Percentiles rank a stretch among this genome's conserved stretches.
Conservation (phyloP, 2,329 filamentous ascomycete genomes). For the Colletotrichum sp. region DNA sequence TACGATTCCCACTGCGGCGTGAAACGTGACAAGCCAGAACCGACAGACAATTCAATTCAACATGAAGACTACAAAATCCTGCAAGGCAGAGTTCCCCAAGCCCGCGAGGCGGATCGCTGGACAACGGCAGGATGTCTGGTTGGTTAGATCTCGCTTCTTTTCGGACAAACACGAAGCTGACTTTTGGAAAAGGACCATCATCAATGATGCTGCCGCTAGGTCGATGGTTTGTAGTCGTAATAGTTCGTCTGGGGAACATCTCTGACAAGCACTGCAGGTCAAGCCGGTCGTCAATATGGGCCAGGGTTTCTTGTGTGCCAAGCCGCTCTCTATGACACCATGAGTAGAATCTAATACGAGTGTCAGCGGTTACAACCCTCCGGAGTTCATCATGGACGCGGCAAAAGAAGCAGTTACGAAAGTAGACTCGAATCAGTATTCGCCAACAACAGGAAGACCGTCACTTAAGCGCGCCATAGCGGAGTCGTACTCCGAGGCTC, state of each 20-base stretch:
- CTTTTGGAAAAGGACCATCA: neutral
- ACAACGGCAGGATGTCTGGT: constrained; percentile 59
- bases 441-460: constrained; percentile 90
- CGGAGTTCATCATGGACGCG: constrained; percentile 86
- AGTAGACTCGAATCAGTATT: constrained; percentile 99
- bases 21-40: too few relatives aligned
- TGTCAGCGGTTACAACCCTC: constrained; percentile 82
- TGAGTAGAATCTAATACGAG: too few relatives aligned
- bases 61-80: too few relatives aligned
- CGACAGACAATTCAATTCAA: too few relatives aligned
- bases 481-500: constrained; percentile 88
- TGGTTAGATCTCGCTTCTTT: constrained; percentile 21
- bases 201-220: constrained; percentile 40
- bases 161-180: too few relatives aligned
- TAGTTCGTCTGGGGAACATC: constrained; percentile 40
- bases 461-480: constrained; percentile 91
- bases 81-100: constrained; percentile 27
- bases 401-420: constrained; percentile 88
- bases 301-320: constrained; percentile 66
- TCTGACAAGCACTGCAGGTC: constrained; percentile 64
- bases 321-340: too few relatives aligned
- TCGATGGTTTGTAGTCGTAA: constrained; percentile 62
- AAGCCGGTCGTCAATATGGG: constrained; percentile 71
- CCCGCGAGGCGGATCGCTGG: constrained; percentile 55
- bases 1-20: too few relatives aligned